phyloP scores from a whole-genome alignment of 2,329 filamentous ascomycete species.

The Talaromyces sp. region DNA sequence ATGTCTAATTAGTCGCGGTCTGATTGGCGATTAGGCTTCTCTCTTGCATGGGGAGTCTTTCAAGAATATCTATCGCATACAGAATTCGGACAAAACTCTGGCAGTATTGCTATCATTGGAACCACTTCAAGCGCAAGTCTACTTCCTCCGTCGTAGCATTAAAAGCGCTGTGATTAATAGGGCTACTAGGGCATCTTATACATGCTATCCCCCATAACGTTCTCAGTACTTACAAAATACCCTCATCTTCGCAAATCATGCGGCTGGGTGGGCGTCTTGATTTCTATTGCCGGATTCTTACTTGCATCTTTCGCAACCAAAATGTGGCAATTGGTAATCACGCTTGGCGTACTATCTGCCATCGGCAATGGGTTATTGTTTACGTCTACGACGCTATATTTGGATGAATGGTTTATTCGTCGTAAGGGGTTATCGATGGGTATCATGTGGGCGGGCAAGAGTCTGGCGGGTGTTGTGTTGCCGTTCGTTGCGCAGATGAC shows the following conservation, averaged over 20 bases:
- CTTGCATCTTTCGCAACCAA: slow-evolving; percentile 40
- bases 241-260: slow-evolving; percentile 29
- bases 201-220: neutral
- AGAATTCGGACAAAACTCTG: slow-evolving; percentile 34
- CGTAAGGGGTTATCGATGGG: slow-evolving; percentile 51
- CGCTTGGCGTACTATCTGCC: slow-evolving; percentile 37
- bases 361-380: slow-evolving; percentile 49
- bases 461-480: slow-evolving; percentile 27
- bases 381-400: slow-evolving; percentile 42
- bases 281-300: slow-evolving; percentile 29
- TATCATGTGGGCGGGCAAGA: slow-evolving; percentile 41
- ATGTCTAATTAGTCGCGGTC: neutral
- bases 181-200: neutral
- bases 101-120: slow-evolving; percentile 46
- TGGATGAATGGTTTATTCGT: slow-evolving; percentile 52
- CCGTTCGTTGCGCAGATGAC: slow-evolving; percentile 7
- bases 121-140: slow-evolving; percentile 37
- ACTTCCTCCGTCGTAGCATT: neutral
- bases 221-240: slow-evolving; percentile 29
- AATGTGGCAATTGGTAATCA: slow-evolving; percentile 34
- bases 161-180: neutral
- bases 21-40: slow-evolving; percentile 24
- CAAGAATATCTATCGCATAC: slow-evolving; percentile 44
- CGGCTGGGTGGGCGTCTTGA: slow-evolving; percentile 36
- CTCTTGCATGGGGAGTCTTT: slow-evolving; percentile 36